Evolutionary conservation across 2,329 filamentous ascomycete genomes (phyloP), one percentile per base, ranked within the genome.

Genomic region (Cladophialophora chaetospira): DNA sequence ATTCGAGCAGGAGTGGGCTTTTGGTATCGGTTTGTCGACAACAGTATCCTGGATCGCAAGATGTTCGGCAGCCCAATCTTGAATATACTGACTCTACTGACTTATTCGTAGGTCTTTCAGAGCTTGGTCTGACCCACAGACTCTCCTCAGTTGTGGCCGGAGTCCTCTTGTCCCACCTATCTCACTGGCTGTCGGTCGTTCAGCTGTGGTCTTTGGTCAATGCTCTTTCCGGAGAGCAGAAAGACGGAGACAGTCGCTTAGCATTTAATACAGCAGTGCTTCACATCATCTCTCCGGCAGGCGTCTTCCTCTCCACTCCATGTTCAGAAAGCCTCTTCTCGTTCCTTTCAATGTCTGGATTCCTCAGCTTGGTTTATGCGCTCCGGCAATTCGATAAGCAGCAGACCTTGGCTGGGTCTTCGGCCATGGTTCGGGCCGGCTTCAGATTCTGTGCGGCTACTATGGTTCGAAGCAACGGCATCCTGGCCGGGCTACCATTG

Each of bases 291-390:
- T 94, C 89, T 0, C 93, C 94, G 0, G 94, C 89, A 0, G 93
- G 93, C 0, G 74, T 97, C 2, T 97, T 99, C 69, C 82, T 99
- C 15, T 92, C 88, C 0, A 88, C 92, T 0, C 91, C 93, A 0
- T 96, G 94, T 71, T 82, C 85, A 8, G 94, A 99, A 75, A 85
- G 88, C 61, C 72, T 87, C 0, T 97, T 91, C 71, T 86, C 93
- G 0, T 77, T 89, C 19, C 76, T 96, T 29, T 88, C 88, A 36
- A 89, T 97, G 66, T 65, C 79, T 0, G 94, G 91, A 1, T 86
- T 85, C 66, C 79, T 88, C 26, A 70, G 88, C 45, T 94, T 93
- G 69, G 82, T 82, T 1, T 77, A 79, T 42, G 70, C 72, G 46
- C 71, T 55, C 61, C 70, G 60, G 65, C 74, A 61, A 62, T 70